Conservation (phyloP, 306 rosid genomes). For the Trifolium fragiferum region DNA sequence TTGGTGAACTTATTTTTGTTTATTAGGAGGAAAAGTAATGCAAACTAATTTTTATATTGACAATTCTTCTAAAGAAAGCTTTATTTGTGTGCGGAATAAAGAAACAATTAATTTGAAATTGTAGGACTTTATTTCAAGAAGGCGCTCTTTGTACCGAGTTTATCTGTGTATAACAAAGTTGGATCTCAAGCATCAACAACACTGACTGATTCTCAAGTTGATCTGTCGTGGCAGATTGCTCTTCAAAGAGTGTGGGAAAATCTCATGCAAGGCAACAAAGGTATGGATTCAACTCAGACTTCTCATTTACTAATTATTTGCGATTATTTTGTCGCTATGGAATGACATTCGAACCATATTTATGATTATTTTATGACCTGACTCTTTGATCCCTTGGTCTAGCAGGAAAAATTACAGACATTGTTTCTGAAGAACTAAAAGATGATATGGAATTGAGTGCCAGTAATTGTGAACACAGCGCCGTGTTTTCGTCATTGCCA, state of each 20-base stretch:
- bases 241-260: constrained; percentile 91
- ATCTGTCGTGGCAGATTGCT: constrained; percentile 85
- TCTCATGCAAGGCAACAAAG: constrained; percentile 70
- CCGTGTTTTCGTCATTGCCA: constrained; percentile 84
- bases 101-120: constrained; percentile 36
- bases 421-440: constrained; percentile 62
- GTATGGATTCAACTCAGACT: constrained; percentile 44
- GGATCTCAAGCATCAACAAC: constrained; percentile 67
- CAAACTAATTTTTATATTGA: neutral
- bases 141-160: constrained; percentile 90
- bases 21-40: neutral
- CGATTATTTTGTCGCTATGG: neutral
- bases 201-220: constrained; percentile 58
- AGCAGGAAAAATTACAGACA: constrained; percentile 51
- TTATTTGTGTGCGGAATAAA: constrained; percentile 7
- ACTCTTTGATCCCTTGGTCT: constrained; percentile 32
- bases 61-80: constrained; percentile 11
- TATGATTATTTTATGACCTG: constrained; percentile 8
- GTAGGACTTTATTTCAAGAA: constrained; percentile 90
- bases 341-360: constrained; percentile 4
- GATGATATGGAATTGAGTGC: constrained; percentile 61
- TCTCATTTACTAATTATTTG: constrained; percentile 4
- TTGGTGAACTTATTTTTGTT: neutral
- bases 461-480: constrained; percentile 69
- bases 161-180: constrained; percentile 72